Percentiles rank a stretch among this genome's conserved stretches.
phyloP scores from a whole-genome alignment of 176 grass and related monocot genomes.

The Musa itinerans region DNA sequence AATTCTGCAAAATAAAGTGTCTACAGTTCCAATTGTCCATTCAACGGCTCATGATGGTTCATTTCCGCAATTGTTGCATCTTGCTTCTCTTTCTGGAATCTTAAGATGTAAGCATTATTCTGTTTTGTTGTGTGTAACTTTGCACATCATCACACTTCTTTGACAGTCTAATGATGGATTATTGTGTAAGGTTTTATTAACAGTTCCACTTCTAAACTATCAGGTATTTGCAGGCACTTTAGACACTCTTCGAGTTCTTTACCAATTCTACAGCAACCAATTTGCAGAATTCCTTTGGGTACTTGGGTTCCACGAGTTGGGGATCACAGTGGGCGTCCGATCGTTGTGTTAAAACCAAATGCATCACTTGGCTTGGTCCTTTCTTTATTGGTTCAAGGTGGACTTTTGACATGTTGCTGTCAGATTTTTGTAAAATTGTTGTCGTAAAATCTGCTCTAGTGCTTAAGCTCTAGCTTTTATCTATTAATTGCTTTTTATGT shows the following conservation, averaged over 20 bases:
- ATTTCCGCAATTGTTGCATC: constrained; percentile 89
- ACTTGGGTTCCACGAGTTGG: constrained; percentile 84
- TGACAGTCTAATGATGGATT: neutral
- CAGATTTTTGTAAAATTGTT: constrained; percentile 13
- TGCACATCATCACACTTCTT: neutral
- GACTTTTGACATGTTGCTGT: constrained; percentile 10
- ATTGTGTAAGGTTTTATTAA: neutral
- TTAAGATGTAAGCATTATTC: constrained; percentile 64
- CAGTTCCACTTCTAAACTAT: constrained; percentile 22
- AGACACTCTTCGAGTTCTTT: constrained; percentile 77
- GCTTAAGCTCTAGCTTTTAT: too few relatives aligned
- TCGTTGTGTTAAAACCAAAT: constrained; percentile 60
- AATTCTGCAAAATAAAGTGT: constrained; percentile 73
- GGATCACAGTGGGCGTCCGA: constrained; percentile 57
- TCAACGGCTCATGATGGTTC: constrained; percentile 73
- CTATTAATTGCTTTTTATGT: too few relatives aligned
- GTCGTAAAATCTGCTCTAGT: neutral
- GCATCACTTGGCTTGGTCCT: constrained; percentile 74
- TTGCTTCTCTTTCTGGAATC: constrained; percentile 94
- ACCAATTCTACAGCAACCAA: constrained; percentile 73
- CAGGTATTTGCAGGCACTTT: constrained; percentile 97
- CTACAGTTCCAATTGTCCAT: constrained; percentile 74
- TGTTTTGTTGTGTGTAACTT: neutral
- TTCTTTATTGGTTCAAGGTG: constrained; percentile 85
- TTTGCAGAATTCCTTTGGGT: constrained; percentile 77